Percentiles rank a stretch among this genome's conserved stretches.
phyloP scores from a whole-genome alignment of 768 basidiomycete genomes.

The Naganishia onofrii region DNA sequence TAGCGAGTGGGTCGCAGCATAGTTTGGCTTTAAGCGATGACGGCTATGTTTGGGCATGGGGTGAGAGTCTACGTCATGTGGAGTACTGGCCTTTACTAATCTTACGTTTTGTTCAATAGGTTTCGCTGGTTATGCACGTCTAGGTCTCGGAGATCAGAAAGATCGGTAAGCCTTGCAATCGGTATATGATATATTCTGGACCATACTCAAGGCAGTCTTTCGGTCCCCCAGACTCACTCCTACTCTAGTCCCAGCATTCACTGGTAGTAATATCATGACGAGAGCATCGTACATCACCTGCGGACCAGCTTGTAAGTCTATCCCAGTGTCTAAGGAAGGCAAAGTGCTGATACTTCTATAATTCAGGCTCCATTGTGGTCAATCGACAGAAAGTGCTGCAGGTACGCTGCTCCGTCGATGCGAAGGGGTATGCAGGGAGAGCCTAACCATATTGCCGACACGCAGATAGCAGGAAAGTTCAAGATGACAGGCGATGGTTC shows the following conservation, averaged over 20 bases:
- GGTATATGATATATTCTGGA: conserved; percentile 87
- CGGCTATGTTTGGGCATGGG: conserved; percentile 48
- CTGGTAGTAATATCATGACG: conserved; percentile 65
- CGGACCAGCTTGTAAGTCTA: conserved; percentile 80
- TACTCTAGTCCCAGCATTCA: conserved; percentile 80
- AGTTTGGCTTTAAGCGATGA: conserved; percentile 73
- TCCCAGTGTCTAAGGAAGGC: background rate
- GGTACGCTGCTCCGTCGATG: background rate
- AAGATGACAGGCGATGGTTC: conserved; percentile 88
- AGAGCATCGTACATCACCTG: conserved; percentile 67
- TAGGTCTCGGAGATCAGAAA: conserved; percentile 64
- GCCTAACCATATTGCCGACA: background rate
- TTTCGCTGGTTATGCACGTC: conserved; percentile 67
- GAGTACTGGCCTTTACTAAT: no score
- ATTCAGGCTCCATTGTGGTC: conserved; percentile 58
- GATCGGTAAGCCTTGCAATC: conserved; percentile 61
- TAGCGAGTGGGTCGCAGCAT: conserved; percentile 85
- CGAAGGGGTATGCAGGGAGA: background rate
- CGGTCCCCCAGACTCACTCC: conserved; percentile 60
- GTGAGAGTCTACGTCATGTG: conserved; percentile 13
- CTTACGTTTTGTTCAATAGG: background rate
- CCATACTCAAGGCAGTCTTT: conserved; percentile 41
- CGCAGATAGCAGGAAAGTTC: conserved; percentile 62
- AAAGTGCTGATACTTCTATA: no score
- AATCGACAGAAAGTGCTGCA: conserved; percentile 66